phyloP scores from a whole-genome alignment of 192 early-diverging fungal genomes.

The Backusella macrospora region DNA sequence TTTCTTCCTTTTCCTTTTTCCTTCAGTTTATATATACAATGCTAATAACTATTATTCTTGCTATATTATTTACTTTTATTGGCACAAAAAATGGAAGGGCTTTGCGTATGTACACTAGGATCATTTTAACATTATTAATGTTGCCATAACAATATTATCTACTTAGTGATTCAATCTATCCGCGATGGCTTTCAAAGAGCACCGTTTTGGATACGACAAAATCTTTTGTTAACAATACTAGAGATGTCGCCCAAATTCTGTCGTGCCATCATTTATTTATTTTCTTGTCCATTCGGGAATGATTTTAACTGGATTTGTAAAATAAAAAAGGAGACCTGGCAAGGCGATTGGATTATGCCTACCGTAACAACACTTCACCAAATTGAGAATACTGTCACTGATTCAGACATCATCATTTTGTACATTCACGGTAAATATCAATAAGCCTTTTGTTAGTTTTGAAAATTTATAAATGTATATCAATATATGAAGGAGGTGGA shows the following conservation, averaged over 20 bases:
- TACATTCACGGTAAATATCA: conserved; percentile 25
- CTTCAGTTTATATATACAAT: background rate
- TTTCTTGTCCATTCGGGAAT: background rate
- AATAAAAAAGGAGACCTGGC: conserved; percentile 15
- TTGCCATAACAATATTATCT: background rate
- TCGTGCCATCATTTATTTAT: background rate
- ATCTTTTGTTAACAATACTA: background rate
- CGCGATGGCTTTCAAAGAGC: background rate
- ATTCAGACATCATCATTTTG: conserved; percentile 18
- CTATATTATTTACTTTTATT: background rate
- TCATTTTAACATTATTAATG: background rate
- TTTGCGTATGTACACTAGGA: background rate
- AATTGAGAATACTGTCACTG: background rate
- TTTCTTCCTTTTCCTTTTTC: background rate
- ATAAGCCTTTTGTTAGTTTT: background rate
- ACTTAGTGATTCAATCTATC: background rate
- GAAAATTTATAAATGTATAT: too few species aligned
- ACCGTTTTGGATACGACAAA: conserved; percentile 1
- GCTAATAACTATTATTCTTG: background rate
- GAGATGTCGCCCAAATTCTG: background rate
- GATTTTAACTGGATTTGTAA: background rate
- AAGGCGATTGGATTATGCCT: conserved; percentile 20
- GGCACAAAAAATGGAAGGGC: conserved; percentile 1
- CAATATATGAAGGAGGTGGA: conserved; percentile 12
- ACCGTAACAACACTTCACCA: background rate